These are phyloP conservation scores for Ocimum tenuiflorum DNA, from an alignment of 257 asterid species.

Conservation along the genomic window DNA sequence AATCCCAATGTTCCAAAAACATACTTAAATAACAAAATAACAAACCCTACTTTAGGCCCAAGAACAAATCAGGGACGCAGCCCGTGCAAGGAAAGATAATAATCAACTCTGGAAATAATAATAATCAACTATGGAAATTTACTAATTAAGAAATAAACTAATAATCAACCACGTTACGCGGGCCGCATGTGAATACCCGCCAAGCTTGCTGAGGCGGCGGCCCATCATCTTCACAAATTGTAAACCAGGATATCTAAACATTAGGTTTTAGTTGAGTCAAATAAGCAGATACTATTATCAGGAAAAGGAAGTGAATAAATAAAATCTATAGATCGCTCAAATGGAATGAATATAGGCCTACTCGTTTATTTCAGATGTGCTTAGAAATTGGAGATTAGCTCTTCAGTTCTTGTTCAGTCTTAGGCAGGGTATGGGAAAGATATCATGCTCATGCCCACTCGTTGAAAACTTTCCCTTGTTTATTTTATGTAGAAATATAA, in stretches of 20 bases:
- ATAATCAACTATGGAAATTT: no score
- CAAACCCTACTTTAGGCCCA: no score
- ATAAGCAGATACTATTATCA: no score
- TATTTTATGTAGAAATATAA: not conserved
- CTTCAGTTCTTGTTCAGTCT: not conserved
- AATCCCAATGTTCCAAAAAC: no score
- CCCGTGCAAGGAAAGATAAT: no score
- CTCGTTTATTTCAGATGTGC: not conserved
- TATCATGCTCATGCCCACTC: not conserved
- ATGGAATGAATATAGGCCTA: not conserved
- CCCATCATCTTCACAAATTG: not conserved
- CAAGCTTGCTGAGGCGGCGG: no score
- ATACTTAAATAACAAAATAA: no score
- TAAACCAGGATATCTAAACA: not conserved
- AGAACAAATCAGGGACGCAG: no score
- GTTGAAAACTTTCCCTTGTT: not conserved
- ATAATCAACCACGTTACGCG: no score
- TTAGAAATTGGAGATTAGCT: not conserved
- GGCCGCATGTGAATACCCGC: no score
- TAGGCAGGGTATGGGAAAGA: not conserved
- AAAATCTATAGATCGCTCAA: not conserved
- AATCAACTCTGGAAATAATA: no score
- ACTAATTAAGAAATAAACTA: no score
- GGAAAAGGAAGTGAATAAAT: not conserved
- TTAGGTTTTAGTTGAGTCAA: not conserved